Evolutionary conservation across 2,329 filamentous ascomycete genomes (phyloP), one percentile per base, ranked within the genome.

Genomic region (Ceratocystis eucalypticola): DNA sequence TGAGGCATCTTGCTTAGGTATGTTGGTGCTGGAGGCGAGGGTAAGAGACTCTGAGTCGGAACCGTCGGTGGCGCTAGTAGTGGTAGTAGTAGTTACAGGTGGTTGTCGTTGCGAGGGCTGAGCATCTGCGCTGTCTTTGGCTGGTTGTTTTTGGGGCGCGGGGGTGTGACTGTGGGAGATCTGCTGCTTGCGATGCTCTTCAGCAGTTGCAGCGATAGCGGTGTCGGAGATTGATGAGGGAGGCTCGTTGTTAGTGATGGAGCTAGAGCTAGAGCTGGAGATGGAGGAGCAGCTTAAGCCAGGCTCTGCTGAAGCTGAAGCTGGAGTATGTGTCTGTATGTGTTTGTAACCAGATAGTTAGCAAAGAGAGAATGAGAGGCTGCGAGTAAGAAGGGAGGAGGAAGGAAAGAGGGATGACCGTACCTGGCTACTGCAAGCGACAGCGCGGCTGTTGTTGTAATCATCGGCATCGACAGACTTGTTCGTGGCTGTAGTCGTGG

Each of bases 11-110:
- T 67, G 79, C 74, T 75, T 78, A 70, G 37, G 37, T 15, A 15
- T 41, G 12, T 41, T 41, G 37, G 37, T 41, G 37, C 37, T 41
- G 3, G 37, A 15, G 10, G 12, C 37, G 12, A 41, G 37, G 37
- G 37, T 41, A 15, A 75, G 84, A 70, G 84, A 83, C 73, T 92
- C 89, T 50, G 84, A 90, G 76, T 92, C 89, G 66, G 89, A 92
- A 71, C 85, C 86, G 70, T 86, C 88, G 74, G 85, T 90, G 69
- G 84, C 79, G 73, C 88, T 89, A 69, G 84, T 79, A 73, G 88
- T 89, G 69, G 84, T 84, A 71, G 87, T 84, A 70, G 83, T 80
- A 30, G 37, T 41, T 41, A 15, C 37, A 41, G 62, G 41, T 7
- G 30, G 59, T 28, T 53, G 48, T 8, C n/a, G 62, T 44, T 65